Base-by-base conservation (phyloP, 78 protist species). In the Dictyostelium capitatum region DNA sequence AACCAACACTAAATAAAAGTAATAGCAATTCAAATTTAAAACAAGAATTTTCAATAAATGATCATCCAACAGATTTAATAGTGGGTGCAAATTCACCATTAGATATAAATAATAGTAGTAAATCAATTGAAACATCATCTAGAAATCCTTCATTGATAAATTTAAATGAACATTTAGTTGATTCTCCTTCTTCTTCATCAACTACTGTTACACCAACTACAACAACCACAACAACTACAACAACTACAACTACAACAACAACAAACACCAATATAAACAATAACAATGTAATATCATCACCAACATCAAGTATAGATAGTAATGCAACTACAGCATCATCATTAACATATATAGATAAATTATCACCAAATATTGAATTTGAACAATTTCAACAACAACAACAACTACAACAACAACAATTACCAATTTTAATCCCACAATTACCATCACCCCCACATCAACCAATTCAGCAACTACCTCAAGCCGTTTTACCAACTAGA, bases 11-110 rank as follows among this genome's bases (percentile, higher is more conserved):
- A 4, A 11, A 17, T 15, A 25, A 46, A 50, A 77, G 57, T 50
- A 15, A 50, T 15, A 50, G n/a, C 28, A 50, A 50, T 50, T 8
- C 25, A 51, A 77, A 56, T 37, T 8, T 37, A 50, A 28, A 51
- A n/a, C 25, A 77, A 77, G 82, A 77, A 12, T 50, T 50, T 6
- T 28, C 15, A 77, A 77, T 25, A 28, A 43, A 77, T 20, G 82
- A 51, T 14, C 64, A 79, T 12, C 30, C 59, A 56, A 53, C 54
- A 8, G 83, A 79, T 32, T 19, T 32, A 37, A 23, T 37, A 6
- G 37, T 32, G 12, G 59, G 59, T 10, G 70, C 30, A 6, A 54
- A 48, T 25, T 48, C 81, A 75, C 48, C 56, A 10, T 28, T 19
- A 32, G 43, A 79, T 11, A 6, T 6, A 19, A 32, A 67, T 41